Evolutionary conservation across 371 early-diverging fungal genomes (phyloP).

Genomic region (Mortierella sp.): DNA sequence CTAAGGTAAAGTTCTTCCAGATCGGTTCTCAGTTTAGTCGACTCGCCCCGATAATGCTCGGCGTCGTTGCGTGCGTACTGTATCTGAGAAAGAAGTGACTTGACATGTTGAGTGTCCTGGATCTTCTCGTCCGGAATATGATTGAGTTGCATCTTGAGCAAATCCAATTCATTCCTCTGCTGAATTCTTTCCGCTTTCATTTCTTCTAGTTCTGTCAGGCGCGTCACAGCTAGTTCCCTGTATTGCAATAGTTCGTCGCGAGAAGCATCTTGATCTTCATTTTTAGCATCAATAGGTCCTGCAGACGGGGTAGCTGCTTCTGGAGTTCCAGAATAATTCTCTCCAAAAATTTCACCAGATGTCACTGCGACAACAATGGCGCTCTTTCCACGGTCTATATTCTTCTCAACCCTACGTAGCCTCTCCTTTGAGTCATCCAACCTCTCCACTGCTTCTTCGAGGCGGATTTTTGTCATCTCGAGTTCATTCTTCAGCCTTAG

Average conservation of each 20-base stretch:
- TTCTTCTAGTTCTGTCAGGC: conserved; percentile 70
- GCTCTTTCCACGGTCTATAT: conserved; percentile 41
- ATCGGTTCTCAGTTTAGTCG: conserved; percentile 65
- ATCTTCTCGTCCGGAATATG: conserved; percentile 62
- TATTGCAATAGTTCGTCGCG: conserved; percentile 58
- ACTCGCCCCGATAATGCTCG: conserved; percentile 62
- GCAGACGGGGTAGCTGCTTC: conserved; percentile 23
- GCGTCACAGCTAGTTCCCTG: conserved; percentile 62
- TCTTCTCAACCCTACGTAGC: conserved; percentile 36
- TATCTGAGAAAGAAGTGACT: conserved; percentile 65
- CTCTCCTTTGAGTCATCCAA: conserved; percentile 42
- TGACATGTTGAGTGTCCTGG: conserved; percentile 61
- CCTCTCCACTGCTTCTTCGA: conserved; percentile 39
- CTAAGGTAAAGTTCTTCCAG: conserved; percentile 79
- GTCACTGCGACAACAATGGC: conserved; percentile 45
- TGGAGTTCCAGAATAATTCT: conserved; percentile 38
- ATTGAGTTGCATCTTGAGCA: conserved; percentile 63
- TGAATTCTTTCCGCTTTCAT: conserved; percentile 62
- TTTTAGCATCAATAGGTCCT: conserved; percentile 24
- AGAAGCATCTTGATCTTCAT: conserved; percentile 36
- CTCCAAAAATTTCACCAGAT: conserved; percentile 51
- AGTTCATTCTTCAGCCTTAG: conserved; percentile 37
- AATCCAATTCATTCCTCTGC: conserved; percentile 63
- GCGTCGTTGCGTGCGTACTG: conserved; percentile 66
- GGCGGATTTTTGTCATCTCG: conserved; percentile 33